A percentile compares a stretch with the other conserved stretches of the same genome.
phyloP scores from a whole-genome alignment of 31 red algal genomes.

The Odonthalia washingtoniensis region DNA sequence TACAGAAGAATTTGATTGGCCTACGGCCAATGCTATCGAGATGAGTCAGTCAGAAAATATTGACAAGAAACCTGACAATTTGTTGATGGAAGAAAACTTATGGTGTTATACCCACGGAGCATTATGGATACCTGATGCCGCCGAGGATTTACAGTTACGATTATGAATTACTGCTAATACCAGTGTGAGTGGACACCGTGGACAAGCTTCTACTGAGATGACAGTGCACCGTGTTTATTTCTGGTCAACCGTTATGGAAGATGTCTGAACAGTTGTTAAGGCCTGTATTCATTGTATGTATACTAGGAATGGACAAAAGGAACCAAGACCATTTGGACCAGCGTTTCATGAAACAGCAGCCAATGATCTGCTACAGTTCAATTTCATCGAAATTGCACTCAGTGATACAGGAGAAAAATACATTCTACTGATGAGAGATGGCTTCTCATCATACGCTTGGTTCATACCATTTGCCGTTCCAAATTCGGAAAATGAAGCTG shows the following conservation, averaged over 20 bases:
- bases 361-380: conserved; percentile 26
- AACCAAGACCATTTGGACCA: conserved; percentile 29
- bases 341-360: conserved; percentile 17
- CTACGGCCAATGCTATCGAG: neutral
- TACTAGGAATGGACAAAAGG: neutral
- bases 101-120: neutral
- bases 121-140: neutral
- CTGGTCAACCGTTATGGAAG: neutral
- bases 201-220: neutral
- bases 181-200: neutral
- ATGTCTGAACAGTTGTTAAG: neutral
- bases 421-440: conserved; percentile 26
- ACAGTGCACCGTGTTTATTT: neutral
- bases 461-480: neutral
- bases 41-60: neutral
- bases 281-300: conserved; percentile 27
- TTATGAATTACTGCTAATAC: conserved; percentile 14
- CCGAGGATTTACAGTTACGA: neutral
- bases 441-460: conserved; percentile 9
- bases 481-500: neutral
- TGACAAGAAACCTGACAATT: neutral
- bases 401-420: conserved; percentile 8
- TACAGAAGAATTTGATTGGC: conserved; percentile 1
- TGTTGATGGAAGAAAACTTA: neutral
- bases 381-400: conserved; percentile 1